phyloP scores from a whole-genome alignment of 1,284 basidiomycete species.

The Malassezia vespertilionis region DNA sequence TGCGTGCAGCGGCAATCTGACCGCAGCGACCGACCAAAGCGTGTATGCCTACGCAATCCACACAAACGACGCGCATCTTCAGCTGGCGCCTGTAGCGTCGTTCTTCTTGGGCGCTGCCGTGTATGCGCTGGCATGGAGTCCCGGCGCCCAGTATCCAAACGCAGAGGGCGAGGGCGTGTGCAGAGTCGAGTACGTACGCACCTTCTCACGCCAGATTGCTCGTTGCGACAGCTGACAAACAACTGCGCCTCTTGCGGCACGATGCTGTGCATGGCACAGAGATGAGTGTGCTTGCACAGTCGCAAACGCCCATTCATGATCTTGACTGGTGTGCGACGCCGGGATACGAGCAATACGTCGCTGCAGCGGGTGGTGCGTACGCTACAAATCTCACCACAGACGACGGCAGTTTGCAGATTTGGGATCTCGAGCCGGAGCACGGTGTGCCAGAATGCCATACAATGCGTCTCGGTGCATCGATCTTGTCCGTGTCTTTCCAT shows the following conservation, averaged over 20 bases:
- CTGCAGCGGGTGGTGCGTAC: slow-evolving; percentile 1
- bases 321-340: slow-evolving; percentile 11
- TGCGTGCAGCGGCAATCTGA: not conserved
- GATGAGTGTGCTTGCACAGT: not conserved
- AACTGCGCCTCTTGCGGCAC: slow-evolving; percentile 5
- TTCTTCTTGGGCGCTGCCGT: slow-evolving; percentile 7
- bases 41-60: slow-evolving; percentile 3
- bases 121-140: slow-evolving; percentile 9
- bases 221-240: slow-evolving; percentile 1
- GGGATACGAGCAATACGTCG: slow-evolving; percentile 15
- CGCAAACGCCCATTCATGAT: not conserved
- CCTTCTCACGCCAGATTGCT: not conserved
- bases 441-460: not conserved
- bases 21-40: slow-evolving; percentile 4
- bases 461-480: slow-evolving; percentile 2
- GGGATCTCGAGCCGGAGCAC: slow-evolving; percentile 11
- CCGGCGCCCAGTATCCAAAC: slow-evolving; percentile 3
- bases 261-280: not conserved
- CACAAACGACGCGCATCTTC: not conserved
- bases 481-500: slow-evolving; percentile 11
- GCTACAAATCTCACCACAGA: too few species aligned
- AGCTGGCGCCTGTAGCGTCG: slow-evolving; percentile 6
- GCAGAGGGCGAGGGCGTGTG: not conserved
- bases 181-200: not conserved
- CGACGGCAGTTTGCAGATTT: slow-evolving; percentile 7